Conservation (phyloP, 169 alveolate genomes). For the Cardiosporidium cionae region DNA sequence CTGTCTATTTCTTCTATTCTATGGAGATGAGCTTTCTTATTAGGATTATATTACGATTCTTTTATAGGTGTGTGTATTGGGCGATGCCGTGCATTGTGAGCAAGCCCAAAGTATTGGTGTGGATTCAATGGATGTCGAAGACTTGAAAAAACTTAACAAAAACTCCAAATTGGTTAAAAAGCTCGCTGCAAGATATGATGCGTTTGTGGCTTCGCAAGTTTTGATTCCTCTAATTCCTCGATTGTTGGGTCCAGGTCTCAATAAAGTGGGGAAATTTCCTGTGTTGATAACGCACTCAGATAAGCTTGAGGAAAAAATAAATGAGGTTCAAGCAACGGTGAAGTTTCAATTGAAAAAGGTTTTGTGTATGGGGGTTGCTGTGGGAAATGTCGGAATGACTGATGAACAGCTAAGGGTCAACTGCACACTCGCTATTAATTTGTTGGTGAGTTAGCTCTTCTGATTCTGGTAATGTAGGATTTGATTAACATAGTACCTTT, state of each 20-base stretch:
- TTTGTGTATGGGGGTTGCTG: slow-evolving; percentile 97
- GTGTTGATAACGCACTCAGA: slow-evolving; percentile 93
- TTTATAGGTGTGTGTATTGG: slow-evolving; percentile 94
- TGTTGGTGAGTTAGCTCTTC: slow-evolving; percentile 71
- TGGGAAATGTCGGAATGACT: slow-evolving; percentile 93
- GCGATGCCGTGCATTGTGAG: slow-evolving; percentile 98
- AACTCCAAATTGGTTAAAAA: slow-evolving; percentile 97
- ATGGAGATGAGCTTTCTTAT: neutral
- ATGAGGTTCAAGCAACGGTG: slow-evolving; percentile 85
- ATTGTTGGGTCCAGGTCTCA: slow-evolving; percentile 96
- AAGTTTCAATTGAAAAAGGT: slow-evolving; percentile 74
- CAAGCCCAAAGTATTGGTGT: slow-evolving; percentile 91
- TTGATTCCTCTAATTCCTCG: slow-evolving; percentile 97
- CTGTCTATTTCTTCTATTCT: slow-evolving; percentile 31
- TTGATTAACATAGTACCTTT: neutral
- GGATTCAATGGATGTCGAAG: slow-evolving; percentile 94
- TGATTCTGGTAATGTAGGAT: neutral
- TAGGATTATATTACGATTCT: neutral
- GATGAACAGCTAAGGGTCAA: slow-evolving; percentile 96
- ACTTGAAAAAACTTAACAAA: slow-evolving; percentile 96
- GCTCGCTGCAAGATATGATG: slow-evolving; percentile 79
- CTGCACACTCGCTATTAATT: slow-evolving; percentile 92
- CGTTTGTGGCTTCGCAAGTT: slow-evolving; percentile 96
- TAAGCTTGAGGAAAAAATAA: slow-evolving; percentile 88
- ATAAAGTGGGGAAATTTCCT: slow-evolving; percentile 99